These are phyloP conservation scores for Chalciporus chontae DNA, from an alignment of 768 basidiomycete species.

Conservation along the genomic window DNA sequence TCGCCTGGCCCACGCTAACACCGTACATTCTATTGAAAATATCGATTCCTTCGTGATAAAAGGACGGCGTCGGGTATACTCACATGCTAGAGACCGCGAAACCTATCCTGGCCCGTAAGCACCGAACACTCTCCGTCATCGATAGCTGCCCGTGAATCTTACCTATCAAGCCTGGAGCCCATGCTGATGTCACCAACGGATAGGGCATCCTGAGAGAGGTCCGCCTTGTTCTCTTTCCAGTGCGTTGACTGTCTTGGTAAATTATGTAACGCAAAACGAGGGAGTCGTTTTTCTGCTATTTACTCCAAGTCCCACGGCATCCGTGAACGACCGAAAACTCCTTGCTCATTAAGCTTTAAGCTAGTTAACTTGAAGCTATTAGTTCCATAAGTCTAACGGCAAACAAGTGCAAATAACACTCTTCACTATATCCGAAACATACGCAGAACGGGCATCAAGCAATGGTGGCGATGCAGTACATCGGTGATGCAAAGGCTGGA, in stretches of 20 bases:
- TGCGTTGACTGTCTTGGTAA: no score
- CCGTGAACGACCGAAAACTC: no score
- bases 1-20: constrained; percentile 4
- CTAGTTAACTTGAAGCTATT: no score
- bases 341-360: no score
- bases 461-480: constrained; percentile 94
- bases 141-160: background rate
- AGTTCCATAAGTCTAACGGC: background rate
- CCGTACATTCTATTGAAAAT: constrained; percentile 11
- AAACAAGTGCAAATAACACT: constrained; percentile 24
- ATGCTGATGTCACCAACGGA: background rate
- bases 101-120: background rate
- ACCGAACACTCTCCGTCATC: no score
- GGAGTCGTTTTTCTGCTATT: no score
- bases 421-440: constrained; percentile 63
- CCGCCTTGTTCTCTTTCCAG: no score
- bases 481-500: constrained; percentile 91
- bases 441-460: constrained; percentile 68
- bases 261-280: no score
- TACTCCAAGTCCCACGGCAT: no score
- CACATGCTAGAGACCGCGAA: constrained; percentile 3
- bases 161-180: constrained; percentile 13
- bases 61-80: background rate
- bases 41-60: background rate
- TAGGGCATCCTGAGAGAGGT: no score